Evolutionary conservation across 2,329 filamentous ascomycete genomes (phyloP).

Genomic region (Didymella arachidicola): DNA sequence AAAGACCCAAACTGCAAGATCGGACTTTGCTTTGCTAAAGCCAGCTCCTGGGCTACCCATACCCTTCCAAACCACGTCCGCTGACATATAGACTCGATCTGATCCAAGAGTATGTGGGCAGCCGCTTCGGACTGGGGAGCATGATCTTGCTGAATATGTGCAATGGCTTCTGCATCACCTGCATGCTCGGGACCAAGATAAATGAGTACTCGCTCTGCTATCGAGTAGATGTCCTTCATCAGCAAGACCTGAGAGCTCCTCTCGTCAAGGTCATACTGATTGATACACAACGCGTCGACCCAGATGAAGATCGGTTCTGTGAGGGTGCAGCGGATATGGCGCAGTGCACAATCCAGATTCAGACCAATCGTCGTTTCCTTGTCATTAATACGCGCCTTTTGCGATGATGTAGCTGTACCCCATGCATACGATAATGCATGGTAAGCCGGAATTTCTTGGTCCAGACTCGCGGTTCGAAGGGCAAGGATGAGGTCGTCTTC

Average conservation of each 20-base stretch:
- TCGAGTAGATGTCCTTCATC: conserved; percentile 18
- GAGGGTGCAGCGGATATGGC: conserved; percentile 4
- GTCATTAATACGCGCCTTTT: not conserved
- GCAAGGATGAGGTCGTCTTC: conserved; percentile 7
- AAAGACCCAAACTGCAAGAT: not conserved
- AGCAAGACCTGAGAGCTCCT: conserved; percentile 19
- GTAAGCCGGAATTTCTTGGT: conserved; percentile 1
- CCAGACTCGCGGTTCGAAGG: conserved; percentile 1
- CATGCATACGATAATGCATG: conserved; percentile 23
- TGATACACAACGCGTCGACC: conserved; percentile 20
- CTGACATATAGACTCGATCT: not conserved
- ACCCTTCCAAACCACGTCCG: conserved; percentile 21
- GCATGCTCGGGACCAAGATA: conserved; percentile 12
- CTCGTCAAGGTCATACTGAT: conserved; percentile 18
- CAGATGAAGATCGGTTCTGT: conserved; percentile 2
- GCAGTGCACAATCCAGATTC: conserved; percentile 20
- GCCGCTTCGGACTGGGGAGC: not conserved
- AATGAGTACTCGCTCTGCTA: conserved; percentile 10
- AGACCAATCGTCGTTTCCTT: not conserved
- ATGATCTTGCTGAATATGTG: not conserved
- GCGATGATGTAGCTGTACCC: conserved; percentile 2
- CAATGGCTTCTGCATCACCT: not conserved
- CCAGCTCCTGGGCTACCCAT: conserved; percentile 11
- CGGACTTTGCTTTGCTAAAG: not conserved
- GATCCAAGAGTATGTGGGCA: not conserved